Evolutionary conservation across 306 rosid genomes (phyloP).

Genomic region (Herpetospermum pedunculosum): DNA sequence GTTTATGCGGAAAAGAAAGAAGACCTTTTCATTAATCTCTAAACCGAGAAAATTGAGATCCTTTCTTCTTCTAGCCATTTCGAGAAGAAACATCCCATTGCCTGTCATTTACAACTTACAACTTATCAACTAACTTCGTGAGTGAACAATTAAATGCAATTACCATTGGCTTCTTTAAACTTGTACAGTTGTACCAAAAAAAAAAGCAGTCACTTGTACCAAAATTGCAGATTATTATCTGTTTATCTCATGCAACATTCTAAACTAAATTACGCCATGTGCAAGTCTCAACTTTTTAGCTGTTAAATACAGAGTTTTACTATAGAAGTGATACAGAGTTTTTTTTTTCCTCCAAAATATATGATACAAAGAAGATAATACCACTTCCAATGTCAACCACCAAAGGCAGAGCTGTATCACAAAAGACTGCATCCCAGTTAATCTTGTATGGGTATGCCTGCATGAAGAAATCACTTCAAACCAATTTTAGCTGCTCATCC

Average conservation of each 20-base stretch:
- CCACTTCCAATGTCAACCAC: conserved; percentile 95
- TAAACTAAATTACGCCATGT: background rate
- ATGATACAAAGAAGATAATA: conserved; percentile 16
- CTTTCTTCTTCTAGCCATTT: conserved; percentile 66
- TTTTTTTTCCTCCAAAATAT: background rate
- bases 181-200: background rate
- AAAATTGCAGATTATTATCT: background rate
- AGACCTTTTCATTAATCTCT: conserved; percentile 88
- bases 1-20: background rate
- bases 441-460: conserved; percentile 81
- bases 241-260: background rate
- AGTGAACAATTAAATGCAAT: conserved; percentile 7
- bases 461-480: conserved; percentile 27
- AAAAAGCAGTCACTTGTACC: background rate
- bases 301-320: background rate
- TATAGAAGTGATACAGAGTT: background rate
- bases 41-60: conserved; percentile 79
- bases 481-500: background rate
- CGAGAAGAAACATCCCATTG: conserved; percentile 68
- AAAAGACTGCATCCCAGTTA: conserved; percentile 47
- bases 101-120: conserved; percentile 36
- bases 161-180: background rate
- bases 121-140: conserved; percentile 10
- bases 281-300: background rate
- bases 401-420: conserved; percentile 53